Conservation (phyloP, 2,329 filamentous ascomycete genomes). For the Plenodomus tracheiphilus region DNA sequence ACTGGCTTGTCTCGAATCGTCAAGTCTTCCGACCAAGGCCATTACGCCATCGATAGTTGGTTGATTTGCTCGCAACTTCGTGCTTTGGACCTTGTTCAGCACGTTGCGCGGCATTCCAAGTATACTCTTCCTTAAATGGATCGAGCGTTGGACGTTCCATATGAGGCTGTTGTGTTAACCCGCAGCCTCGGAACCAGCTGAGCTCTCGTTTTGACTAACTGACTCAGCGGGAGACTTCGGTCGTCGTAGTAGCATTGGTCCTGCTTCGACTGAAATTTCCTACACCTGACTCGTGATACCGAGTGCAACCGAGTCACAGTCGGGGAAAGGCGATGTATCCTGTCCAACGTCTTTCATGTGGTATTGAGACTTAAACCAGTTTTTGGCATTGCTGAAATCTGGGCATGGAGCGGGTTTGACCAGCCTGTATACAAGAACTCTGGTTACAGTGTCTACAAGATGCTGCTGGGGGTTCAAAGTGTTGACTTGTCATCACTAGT, state of each 20-base stretch:
- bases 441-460: slow-evolving; percentile 8
- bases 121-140: background rate
- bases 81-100: no score
- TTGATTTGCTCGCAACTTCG: background rate
- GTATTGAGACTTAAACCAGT: background rate
- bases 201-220: background rate
- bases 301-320: background rate
- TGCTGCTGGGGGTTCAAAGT: slow-evolving; percentile 6
- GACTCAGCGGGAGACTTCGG: background rate
- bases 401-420: slow-evolving; percentile 18
- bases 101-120: no score
- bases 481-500: slow-evolving; percentile 1
- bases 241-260: background rate
- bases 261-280: background rate
- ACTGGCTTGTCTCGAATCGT: background rate
- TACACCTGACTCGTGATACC: background rate
- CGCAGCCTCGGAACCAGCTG: background rate
- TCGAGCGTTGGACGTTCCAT: background rate
- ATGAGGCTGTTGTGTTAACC: background rate
- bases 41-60: background rate
- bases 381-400: background rate
- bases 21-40: background rate
- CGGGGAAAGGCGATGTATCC: slow-evolving; percentile 3
- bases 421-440: slow-evolving; percentile 18
- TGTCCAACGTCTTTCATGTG: slow-evolving; percentile 7